These are phyloP conservation scores for Clonostachys rhizophaga DNA, from an alignment of 2,329 filamentous ascomycete species.

Conservation along the genomic window DNA sequence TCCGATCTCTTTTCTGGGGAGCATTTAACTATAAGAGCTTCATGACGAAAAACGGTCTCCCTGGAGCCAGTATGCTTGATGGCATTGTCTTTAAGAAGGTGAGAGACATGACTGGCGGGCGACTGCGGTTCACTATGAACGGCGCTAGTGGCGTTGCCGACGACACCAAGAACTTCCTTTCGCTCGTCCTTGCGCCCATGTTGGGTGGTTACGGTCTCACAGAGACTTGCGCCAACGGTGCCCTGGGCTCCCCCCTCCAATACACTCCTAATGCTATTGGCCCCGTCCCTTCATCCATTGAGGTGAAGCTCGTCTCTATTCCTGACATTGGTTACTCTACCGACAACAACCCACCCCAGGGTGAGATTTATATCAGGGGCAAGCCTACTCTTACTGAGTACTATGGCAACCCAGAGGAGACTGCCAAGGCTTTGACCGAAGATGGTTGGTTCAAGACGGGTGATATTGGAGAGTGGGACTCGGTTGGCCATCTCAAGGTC, in stretches of 20 bases:
- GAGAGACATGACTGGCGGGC: conserved; percentile 83
- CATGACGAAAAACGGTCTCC: conserved; percentile 53
- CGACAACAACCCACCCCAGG: conserved; percentile 73
- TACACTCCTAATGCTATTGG: conserved; percentile 78
- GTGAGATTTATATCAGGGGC: conserved; percentile 88
- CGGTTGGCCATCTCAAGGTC: conserved; percentile 74
- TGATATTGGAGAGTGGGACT: conserved; percentile 87
- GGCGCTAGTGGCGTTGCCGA: conserved; percentile 87
- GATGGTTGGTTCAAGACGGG: conserved; percentile 98
- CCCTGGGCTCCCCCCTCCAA: conserved; percentile 77
- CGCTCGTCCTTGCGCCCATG: conserved; percentile 90
- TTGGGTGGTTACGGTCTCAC: conserved; percentile 91
- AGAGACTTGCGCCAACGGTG: conserved; percentile 82
- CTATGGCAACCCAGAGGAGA: conserved; percentile 83
- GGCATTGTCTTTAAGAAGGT: conserved; percentile 87
- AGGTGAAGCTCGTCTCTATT: conserved; percentile 89
- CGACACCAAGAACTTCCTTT: conserved; percentile 86
- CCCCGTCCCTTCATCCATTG: conserved; percentile 69
- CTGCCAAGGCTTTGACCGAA: conserved; percentile 66
- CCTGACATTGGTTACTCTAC: conserved; percentile 82
- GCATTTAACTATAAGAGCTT: conserved; percentile 56
- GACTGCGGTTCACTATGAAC: conserved; percentile 86
- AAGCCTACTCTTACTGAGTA: conserved; percentile 71
- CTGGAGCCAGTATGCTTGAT: conserved; percentile 69
- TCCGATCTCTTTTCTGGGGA: conserved; percentile 73